Base-by-base conservation (phyloP, 192 early-diverging fungal genomes). In the Coemansia sp. region DNA sequence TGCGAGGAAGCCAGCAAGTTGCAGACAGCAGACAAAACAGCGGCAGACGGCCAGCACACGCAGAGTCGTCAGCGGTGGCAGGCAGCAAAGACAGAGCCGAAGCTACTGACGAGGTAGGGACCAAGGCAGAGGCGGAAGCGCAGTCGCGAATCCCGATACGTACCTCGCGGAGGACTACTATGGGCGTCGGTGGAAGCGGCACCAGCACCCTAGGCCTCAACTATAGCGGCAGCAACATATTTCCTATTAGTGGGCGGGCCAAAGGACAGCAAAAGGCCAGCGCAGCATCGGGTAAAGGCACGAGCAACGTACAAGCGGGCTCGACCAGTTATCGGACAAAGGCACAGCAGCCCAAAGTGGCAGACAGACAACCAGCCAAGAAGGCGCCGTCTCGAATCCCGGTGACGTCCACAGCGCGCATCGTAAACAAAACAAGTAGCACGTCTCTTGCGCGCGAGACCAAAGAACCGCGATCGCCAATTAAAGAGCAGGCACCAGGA, bases 171-270 rank as follows among this genome's bases (percentile, higher is more conserved):
- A 56, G 77, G 64, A 71, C 61, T 41, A 80, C 77, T 66, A 74
- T 80, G 72, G 77, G 77, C 25, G 77, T 80, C 39, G 77, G 77
- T 41, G 77, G 77, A 56, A 80, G 69, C 55, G 77, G 77, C 45
- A 80, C 72, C 38, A 80, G 66, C 62, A 80, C 77, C 21, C 69
- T 80, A 19, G 77, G 77, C 53, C 77, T 75, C 47, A 80, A 56
- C 69, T 80, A 80, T 54, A 59, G 65, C 17, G 55, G 61, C 67
- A 62, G 57, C 49, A 79, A 68, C 55, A 59, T 80, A 68, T 80
- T 80, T 48, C 70, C 76, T 70, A 72, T 79, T 62, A 71, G 64
- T 16, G 47, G 43, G 27, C 53, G 64, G 57, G 53, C 67, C 11
- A 47, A 54, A 27, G 56, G 67, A 29, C 31, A 48, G 11, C 59